A percentile compares a stretch with the other conserved stretches of the same genome.
phyloP scores from a whole-genome alignment of 1,284 basidiomycete species.

The Fomitopsis schrenkii region DNA sequence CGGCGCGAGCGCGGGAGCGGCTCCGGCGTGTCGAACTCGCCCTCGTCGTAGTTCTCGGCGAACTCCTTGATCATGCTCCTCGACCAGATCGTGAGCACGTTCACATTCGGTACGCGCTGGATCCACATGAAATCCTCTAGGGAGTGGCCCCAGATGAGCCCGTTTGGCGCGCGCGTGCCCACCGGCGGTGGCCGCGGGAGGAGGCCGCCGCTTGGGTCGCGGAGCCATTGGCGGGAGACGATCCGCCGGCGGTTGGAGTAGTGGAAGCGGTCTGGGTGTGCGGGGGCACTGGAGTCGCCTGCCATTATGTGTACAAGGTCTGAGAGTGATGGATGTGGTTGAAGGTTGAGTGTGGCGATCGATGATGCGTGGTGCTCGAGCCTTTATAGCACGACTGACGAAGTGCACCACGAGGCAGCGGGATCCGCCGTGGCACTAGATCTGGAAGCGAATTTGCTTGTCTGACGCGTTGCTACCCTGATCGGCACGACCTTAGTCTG shows the following conservation, averaged over 20 bases:
- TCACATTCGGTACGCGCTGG: conserved; percentile 21
- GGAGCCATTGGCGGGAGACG: conserved; percentile 6
- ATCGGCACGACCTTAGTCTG: not conserved
- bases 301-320: not conserved
- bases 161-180: conserved; percentile 26
- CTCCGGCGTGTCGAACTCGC: conserved; percentile 17
- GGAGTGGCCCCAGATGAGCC: conserved; percentile 30
- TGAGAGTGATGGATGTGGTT: not conserved
- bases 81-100: conserved; percentile 27
- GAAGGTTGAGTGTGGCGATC: not conserved
- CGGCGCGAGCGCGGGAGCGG: conserved; percentile 14
- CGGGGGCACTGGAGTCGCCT: not conserved
- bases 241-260: not conserved
- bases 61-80: conserved; percentile 32
- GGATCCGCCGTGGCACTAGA: not conserved
- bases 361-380: not conserved
- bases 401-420: not conserved
- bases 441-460: not conserved
- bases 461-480: not conserved
- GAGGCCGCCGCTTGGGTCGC: conserved; percentile 21
- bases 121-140: conserved; percentile 28
- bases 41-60: conserved; percentile 24
- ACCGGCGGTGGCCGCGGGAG: conserved; percentile 22
- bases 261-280: not conserved
- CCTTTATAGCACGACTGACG: not conserved